phyloP scores from a whole-genome alignment of 176 grass and related monocot genomes.

The Rhynchospora tenuis region DNA sequence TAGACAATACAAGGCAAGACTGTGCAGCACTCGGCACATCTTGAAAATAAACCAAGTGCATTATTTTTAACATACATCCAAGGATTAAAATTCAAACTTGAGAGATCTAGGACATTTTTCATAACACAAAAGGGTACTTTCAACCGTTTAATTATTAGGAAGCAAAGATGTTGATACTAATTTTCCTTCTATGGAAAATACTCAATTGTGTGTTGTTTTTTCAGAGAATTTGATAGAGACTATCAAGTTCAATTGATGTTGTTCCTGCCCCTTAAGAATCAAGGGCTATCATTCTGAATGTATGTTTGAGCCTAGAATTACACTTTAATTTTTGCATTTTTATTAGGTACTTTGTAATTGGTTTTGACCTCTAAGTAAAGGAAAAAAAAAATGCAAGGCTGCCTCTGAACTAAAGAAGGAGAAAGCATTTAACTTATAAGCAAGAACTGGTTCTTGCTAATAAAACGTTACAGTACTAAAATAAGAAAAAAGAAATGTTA shows the following conservation, averaged over 20 bases:
- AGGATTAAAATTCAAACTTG: too few species aligned
- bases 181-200: too few species aligned
- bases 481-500: not conserved
- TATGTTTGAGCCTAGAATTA: not conserved
- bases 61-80: too few species aligned
- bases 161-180: too few species aligned
- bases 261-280: too few species aligned
- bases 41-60: not conserved
- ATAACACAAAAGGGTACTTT: too few species aligned
- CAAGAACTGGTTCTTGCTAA: not conserved
- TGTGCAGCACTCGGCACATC: not conserved
- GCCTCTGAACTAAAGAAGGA: not conserved
- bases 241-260: too few species aligned
- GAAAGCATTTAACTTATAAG: not conserved
- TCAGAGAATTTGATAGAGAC: too few species aligned
- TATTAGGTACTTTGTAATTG: not conserved
- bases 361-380: not conserved
- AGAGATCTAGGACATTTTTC: too few species aligned
- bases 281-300: too few species aligned
- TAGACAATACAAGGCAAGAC: not conserved
- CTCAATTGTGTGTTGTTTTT: too few species aligned
- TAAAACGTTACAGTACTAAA: not conserved
- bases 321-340: not conserved
- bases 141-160: too few species aligned
- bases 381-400: not conserved